These are phyloP conservation scores for Scheffersomyces illinoinensis DNA, from an alignment of 1,139 yeast genomes.

Conservation along the genomic window DNA sequence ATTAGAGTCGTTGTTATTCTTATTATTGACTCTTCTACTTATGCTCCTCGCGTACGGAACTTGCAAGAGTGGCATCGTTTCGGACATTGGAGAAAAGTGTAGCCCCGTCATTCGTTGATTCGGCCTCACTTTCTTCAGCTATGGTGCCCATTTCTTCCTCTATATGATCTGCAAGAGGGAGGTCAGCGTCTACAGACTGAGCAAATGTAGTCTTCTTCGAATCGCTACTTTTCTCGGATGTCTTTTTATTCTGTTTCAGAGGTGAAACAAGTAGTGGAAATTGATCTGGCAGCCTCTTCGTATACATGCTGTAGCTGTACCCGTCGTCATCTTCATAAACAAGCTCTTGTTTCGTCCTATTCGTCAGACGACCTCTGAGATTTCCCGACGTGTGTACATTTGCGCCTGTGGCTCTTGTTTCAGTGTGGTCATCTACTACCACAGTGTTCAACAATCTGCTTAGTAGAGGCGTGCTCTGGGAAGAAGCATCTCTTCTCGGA, in stretches of 20 bases:
- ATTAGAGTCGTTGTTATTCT: not conserved
- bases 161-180: not conserved
- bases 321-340: conserved; percentile 11
- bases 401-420: not conserved
- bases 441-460: conserved; percentile 2
- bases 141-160: not conserved
- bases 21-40: not conserved
- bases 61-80: not conserved
- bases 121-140: not conserved
- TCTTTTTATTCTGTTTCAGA: not conserved
- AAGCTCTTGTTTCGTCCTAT: not conserved
- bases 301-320: conserved; percentile 3
- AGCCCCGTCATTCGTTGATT: not conserved
- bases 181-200: not conserved
- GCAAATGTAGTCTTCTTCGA: not conserved
- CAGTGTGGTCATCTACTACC: not conserved
- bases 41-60: not conserved
- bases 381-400: not conserved
- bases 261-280: not conserved
- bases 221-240: not conserved
- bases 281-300: not conserved
- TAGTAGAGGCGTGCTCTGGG: conserved; percentile 5
- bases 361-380: not conserved
- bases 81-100: not conserved
- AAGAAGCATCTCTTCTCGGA: not conserved